Conservation (phyloP, 208 protist species). For the Perkinsela sp. region DNA sequence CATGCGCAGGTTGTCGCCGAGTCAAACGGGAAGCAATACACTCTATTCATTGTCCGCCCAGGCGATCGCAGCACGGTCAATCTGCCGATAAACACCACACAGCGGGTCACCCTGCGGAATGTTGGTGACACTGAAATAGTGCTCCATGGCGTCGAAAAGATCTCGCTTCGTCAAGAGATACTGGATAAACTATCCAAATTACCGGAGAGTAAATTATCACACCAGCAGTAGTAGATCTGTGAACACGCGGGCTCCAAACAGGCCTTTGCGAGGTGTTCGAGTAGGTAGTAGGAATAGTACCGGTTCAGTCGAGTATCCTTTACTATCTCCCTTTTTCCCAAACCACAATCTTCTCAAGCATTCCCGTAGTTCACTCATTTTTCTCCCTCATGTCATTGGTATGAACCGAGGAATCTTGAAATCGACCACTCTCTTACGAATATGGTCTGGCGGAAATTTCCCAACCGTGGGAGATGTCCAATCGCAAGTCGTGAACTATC, state of each 20-base stretch:
- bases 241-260: no score
- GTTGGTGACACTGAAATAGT: not conserved
- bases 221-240: no score
- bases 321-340: no score
- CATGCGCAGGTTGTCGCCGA: not conserved
- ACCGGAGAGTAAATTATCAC: no score
- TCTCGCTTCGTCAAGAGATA: not conserved
- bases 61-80: not conserved
- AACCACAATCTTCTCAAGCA: no score
- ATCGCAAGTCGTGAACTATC: not conserved
- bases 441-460: not conserved
- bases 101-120: not conserved
- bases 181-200: not conserved
- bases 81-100: not conserved
- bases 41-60: not conserved
- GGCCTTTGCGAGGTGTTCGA: no score
- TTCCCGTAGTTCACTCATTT: no score
- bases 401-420: no score
- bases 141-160: not conserved
- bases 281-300: no score
- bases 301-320: no score
- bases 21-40: not conserved
- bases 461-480: not conserved
- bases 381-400: no score
- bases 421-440: not conserved